A percentile compares a stretch with the other conserved stretches of the same genome.
These are phyloP conservation scores for Coniochaeta ligniaria DNA, from an alignment of 2,329 filamentous ascomycete genomes.

Conservation along the genomic window DNA sequence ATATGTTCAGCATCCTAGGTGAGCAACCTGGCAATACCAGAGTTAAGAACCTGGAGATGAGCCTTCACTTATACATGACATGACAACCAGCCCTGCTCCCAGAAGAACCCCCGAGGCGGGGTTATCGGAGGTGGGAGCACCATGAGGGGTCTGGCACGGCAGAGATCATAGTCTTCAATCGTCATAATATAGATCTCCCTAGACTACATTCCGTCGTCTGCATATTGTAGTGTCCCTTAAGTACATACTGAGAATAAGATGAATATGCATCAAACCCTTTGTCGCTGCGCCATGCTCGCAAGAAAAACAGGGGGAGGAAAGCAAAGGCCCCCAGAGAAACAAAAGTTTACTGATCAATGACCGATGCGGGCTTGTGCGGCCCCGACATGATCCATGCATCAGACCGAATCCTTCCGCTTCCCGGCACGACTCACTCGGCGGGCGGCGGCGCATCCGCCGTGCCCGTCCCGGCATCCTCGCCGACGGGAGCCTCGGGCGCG, in stretches of 20 bases:
- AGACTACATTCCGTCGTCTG: neutral
- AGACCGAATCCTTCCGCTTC: neutral
- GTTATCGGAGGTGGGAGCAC: neutral
- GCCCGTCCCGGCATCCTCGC: slow-evolving; percentile 23
- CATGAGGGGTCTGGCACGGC: neutral
- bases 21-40: too few species aligned
- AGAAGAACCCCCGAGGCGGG: neutral
- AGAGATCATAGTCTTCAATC: neutral
- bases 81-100: too few species aligned
- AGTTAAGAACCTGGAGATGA: too few species aligned
- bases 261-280: neutral
- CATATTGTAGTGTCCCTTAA: neutral
- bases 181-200: neutral
- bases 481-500: slow-evolving; percentile 32
- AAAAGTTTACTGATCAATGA: neutral
- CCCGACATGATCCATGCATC: too few species aligned
- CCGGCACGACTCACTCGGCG: neutral
- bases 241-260: neutral
- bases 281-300: neutral
- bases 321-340: neutral
- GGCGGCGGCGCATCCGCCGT: neutral
- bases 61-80: neutral
- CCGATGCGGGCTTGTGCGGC: too few species aligned
- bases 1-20: too few species aligned
- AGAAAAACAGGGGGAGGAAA: neutral